phyloP scores from a whole-genome alignment of 2,329 filamentous ascomycete species.

The Nannizzia gypsea region DNA sequence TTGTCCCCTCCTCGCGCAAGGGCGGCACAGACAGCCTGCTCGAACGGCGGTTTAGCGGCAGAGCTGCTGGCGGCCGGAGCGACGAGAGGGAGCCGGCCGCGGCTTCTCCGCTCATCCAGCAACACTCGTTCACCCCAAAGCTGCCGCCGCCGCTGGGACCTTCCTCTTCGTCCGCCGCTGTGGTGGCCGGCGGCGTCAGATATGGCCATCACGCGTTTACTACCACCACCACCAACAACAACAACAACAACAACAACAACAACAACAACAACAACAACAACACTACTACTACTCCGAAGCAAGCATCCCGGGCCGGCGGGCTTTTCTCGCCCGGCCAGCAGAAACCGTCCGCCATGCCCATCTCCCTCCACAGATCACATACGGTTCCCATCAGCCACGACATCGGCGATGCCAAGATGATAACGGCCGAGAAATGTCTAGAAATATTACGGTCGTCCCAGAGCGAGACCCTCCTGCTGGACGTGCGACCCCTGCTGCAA shows the following conservation, averaged over 20 bases:
- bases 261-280: too few species aligned
- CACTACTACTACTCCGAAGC: too few species aligned
- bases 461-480: slow-evolving; percentile 58
- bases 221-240: not conserved
- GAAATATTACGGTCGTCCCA: slow-evolving; percentile 43
- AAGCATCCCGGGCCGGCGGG: too few species aligned
- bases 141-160: not conserved
- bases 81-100: not conserved
- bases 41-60: not conserved
- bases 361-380: slow-evolving; percentile 31
- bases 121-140: not conserved
- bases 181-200: too few species aligned
- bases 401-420: slow-evolving; percentile 37
- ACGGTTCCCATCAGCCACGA: slow-evolving; percentile 45
- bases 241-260: not conserved
- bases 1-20: not conserved
- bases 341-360: not conserved
- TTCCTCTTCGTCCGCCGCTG: not conserved
- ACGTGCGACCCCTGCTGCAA: slow-evolving; percentile 76
- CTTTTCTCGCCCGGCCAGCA: too few species aligned
- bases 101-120: not conserved
- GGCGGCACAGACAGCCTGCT: not conserved
- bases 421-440: slow-evolving; percentile 45
- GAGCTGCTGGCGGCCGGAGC: not conserved
- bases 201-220: not conserved